Base-by-base conservation (phyloP, 257 asterid species). In the Jasminum sambac region DNA sequence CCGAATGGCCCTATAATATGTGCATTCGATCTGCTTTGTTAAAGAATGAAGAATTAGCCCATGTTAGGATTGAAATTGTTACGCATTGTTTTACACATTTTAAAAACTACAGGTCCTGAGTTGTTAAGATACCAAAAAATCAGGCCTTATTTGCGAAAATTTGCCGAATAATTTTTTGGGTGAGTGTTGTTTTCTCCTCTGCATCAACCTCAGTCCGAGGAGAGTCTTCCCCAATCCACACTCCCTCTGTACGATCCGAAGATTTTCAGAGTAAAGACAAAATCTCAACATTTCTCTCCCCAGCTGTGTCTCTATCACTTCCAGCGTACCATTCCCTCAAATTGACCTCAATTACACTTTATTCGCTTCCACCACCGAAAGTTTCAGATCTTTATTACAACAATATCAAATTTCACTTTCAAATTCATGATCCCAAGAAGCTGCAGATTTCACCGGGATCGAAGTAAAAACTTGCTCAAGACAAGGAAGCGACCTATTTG, bases 291-390 rank as follows among this genome's bases (percentile, higher is more conserved):
- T 55, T 2, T 2, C 11, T 67, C 63, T 67, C 63, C 75, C 71
- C 74, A 74, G 77, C 83, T 79, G 80, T 71, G 48, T 16, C 26
- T 75, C 40, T 48, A 52, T 64, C 76, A 69, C 65, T 73, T 70
- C 68, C 74, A 80, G 67, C 71, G 67, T 39, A 59, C 69, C 61
- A 50, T 59, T 66, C 52, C 62, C 34, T 71, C 26, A 52, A 52
- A 21, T 30, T 64, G 37, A 66, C 48, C 72, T 72, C 72, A 42
- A 17, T 37, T 50, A n/a, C 50, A 44, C 43, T 19, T 2, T 61
- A 24, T 7, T 39, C 57, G 74, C 58, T 73, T 55, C 57, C 44
- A 14, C 64, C 69, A 74, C 79, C 75, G 84, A 77, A 75, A 80
- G 63, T 66, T 43, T n/a, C 71, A 61, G 77, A 80, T 76, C 81